Evolutionary conservation across 768 basidiomycete genomes (phyloP).

Genomic region (Kwoniella newhampshirensis): DNA sequence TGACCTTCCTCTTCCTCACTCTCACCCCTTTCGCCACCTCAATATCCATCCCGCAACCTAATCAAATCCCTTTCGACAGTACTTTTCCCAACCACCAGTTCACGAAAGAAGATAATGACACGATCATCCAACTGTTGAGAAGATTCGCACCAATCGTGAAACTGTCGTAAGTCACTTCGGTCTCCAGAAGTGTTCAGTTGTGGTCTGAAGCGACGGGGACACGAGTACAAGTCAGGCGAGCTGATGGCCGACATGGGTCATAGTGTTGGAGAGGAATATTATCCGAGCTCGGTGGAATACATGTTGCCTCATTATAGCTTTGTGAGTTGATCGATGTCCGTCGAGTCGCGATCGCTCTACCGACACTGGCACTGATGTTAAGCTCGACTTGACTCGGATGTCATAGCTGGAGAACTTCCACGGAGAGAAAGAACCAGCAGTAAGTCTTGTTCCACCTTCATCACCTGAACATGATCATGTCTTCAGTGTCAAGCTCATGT

Average conservation of each 20-base stretch:
- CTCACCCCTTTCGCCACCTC: too few relatives aligned
- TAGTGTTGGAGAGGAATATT: constrained; percentile 34
- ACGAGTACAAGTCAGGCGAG: too few relatives aligned
- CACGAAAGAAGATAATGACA: background rate
- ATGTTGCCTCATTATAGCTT: constrained; percentile 41
- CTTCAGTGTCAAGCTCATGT: too few relatives aligned
- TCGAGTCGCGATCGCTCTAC: background rate
- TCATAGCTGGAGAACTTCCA: constrained; percentile 13
- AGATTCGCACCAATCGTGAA: constrained; percentile 42
- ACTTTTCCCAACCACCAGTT: too few relatives aligned
- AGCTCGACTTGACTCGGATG: background rate
- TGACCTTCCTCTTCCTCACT: too few relatives aligned
- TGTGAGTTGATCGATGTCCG: constrained; percentile 13
- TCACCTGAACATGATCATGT: too few relatives aligned
- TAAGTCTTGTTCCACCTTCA: background rate
- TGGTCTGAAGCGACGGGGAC: background rate
- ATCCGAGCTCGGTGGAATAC: constrained; percentile 43
- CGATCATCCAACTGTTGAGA: constrained; percentile 29
- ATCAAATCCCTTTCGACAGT: too few relatives aligned
- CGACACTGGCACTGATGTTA: background rate
- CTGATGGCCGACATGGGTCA: too few relatives aligned
- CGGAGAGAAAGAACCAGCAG: constrained; percentile 8
- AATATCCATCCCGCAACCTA: too few relatives aligned
- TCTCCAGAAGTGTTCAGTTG: background rate
- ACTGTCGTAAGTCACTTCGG: constrained; percentile 25